Evolutionary conservation across 2,329 filamentous ascomycete species (phyloP).

Genomic region (Pezicula neosporulosa): DNA sequence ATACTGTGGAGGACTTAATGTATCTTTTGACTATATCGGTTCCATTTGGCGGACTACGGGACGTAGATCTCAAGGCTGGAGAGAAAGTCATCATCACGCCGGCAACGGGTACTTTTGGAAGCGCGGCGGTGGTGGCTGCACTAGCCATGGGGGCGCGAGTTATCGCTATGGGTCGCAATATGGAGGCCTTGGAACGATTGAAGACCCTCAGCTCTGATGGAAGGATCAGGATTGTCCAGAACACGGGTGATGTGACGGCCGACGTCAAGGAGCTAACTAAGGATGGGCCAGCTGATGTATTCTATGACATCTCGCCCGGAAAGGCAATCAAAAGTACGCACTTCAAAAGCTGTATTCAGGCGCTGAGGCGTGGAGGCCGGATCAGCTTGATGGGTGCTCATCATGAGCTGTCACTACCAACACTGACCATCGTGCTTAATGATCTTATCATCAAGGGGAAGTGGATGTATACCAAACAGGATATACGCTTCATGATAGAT

Average conservation of each 20-base stretch:
- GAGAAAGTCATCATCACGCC: constrained; percentile 43
- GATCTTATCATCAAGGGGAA: constrained; percentile 35
- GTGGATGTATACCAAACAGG: constrained; percentile 39
- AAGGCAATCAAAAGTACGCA: constrained; percentile 36
- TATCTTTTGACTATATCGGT: constrained; percentile 33
- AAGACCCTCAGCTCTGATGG: constrained; percentile 17
- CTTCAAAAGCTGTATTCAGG: constrained; percentile 31
- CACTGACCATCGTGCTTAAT: constrained; percentile 21
- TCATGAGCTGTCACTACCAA: not conserved
- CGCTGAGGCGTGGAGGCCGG: constrained; percentile 25
- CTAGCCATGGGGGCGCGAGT: constrained; percentile 45
- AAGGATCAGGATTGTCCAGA: constrained; percentile 35
- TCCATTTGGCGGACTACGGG: constrained; percentile 41
- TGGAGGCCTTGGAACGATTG: constrained; percentile 30
- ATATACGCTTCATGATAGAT: constrained; percentile 35
- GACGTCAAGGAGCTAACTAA: constrained; percentile 4
- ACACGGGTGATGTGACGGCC: constrained; percentile 34
- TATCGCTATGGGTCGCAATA: constrained; percentile 44
- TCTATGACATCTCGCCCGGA: constrained; percentile 42
- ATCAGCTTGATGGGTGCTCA: constrained; percentile 26
- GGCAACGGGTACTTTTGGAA: constrained; percentile 43
- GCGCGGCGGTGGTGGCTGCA: constrained; percentile 39
- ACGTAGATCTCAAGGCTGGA: constrained; percentile 38
- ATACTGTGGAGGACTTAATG: constrained; percentile 34
- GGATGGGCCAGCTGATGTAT: constrained; percentile 34